Base-by-base conservation (phyloP, 1,284 basidiomycete genomes). In the Cryptococcus sp. region DNA sequence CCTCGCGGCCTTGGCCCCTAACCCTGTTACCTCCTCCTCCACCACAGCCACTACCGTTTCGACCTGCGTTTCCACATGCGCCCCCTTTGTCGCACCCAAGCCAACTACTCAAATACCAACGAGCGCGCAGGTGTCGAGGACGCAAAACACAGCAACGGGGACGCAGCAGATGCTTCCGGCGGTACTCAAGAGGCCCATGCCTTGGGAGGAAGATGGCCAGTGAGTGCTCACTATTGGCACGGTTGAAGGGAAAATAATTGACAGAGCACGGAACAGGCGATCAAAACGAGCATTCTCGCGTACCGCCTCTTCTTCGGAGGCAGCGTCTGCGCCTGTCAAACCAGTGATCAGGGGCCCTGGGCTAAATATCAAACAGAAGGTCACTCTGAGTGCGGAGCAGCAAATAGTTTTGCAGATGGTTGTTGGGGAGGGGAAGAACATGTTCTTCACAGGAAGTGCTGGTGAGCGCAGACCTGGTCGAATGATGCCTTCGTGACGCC, bases 371-470 rank as follows among this genome's bases (percentile, higher is more conserved):
- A 66, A 68, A 47, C 72, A 76, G 46, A 77, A 78, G 63, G 73
- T 82, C 23, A 57, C 75, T 8, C 80, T 97, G 56, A 93, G 90
- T 70, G 78, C 82, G 55, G 92, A 96, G 69, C 93, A 97, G 75
- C 84, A 81, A 53, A 83, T 87, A 62, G 89, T 97, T 45, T 77
- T 95, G 57, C 81, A 83, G 58, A 59, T 78, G 55, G 83, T 95
- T 4, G 88, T 91, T 0, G 75, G 85, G 28, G 78, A 83, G 15
- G 85, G 84, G 2, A 78, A 86, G 53, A 95, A 85, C 66, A 73
- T 98, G n/a, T 98, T 98, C 71, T 98, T 97, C 77, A 98, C 95
- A 0, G 95, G 96, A 23, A 93, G 89, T 79, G 95, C 92, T 57
- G 92, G 92, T 93, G 64, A 67, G 87, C 80, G 13, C 6, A 20